Base-by-base conservation (phyloP, 2,329 filamentous ascomycete species). In the Cladobotryum protrusum region DNA sequence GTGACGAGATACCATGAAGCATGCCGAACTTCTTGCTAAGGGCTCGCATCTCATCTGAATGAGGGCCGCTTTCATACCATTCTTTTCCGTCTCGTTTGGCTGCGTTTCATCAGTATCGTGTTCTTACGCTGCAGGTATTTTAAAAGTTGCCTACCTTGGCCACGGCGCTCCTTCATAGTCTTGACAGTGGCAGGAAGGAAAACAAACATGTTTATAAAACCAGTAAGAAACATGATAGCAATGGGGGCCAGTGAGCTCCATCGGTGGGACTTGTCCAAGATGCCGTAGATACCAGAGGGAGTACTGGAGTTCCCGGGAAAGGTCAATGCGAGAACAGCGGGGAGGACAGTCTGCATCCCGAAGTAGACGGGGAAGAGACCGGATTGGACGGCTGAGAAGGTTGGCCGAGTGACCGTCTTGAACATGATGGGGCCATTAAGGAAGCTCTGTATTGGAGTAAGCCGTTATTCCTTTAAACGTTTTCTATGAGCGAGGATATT, bases 301-400 rank as follows among this genome's bases (percentile, higher is more conserved):
- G 77, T 51, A 53, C 81, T 69, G 46, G 63, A 63, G 59, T 76
- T 77, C n/a, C 80, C 83, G 5, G 90, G 90, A 63, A 89, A 92
- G 4, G 92, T 96, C 49, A 95, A 64, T 17, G 86, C 85, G 15
- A 96, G 73, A 18, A 88, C 63, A 14, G 85, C 67, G 0, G 93
- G 89, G 1, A 92, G 73, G 5, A 78, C 76, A 4, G 89, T 84
- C 71, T 97, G 92, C 50, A 97, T 73, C 42, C 81, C 75, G 67
- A 97, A 97, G 75, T 95, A 99, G 60, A 89, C 77, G 33, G 89
- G 89, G 72, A 96, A 96, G 47, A 91, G 81, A 55, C 81, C 81
- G 57, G 82, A 78, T 69, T 96, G 92, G 32, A 96, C 79, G 15
- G 82, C 76, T 20, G 85, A 82, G 73, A 99, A 97, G 64, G 89